phyloP scores from a whole-genome alignment of 2,329 filamentous ascomycete genomes.

The Exophiala calicioides region DNA sequence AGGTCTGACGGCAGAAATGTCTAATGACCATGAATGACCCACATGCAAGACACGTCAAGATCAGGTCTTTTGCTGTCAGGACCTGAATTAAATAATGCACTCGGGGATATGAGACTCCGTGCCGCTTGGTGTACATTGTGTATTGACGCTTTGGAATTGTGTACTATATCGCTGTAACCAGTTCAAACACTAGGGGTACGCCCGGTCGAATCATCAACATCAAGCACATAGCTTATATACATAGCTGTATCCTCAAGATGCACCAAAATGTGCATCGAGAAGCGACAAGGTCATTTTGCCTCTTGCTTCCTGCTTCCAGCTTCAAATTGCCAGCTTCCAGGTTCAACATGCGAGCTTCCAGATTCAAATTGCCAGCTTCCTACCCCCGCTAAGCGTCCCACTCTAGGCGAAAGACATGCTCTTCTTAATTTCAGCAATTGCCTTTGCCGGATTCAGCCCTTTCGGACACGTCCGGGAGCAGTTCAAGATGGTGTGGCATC shows the following conservation, averaged over 20 bases:
- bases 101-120: no score
- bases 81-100: no score
- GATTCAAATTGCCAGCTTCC: background rate
- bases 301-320: no score
- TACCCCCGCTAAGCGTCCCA: background rate
- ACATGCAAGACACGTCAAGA: no score
- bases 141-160: background rate
- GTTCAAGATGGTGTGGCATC: conserved; percentile 99
- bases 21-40: background rate
- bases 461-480: conserved; percentile 97
- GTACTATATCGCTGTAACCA: background rate
- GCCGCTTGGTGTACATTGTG: no score
- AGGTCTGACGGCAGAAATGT: no score
- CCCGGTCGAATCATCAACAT: background rate
- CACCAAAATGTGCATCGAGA: conserved; percentile 1
- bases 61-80: no score
- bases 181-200: background rate
- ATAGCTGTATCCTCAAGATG: conserved; percentile 1
- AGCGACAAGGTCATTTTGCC: no score
- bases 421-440: conserved; percentile 99
- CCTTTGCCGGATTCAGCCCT: conserved; percentile 92
- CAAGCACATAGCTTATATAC: conserved; percentile 11
- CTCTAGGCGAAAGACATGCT: conserved; percentile 63
- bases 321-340: no score
- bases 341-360: background rate